Base-by-base conservation (phyloP, 768 basidiomycete species). In the Tephrocybe sp. region DNA sequence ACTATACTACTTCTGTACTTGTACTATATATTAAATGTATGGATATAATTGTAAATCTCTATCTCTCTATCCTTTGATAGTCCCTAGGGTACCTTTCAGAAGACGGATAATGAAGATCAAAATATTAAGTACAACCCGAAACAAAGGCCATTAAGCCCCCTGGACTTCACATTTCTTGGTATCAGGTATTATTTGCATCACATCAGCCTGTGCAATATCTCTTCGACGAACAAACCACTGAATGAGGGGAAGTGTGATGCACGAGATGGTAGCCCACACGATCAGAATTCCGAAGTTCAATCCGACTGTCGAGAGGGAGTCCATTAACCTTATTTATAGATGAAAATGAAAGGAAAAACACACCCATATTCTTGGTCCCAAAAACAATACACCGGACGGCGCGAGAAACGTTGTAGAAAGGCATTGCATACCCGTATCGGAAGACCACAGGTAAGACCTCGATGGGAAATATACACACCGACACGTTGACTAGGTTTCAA, bases 351-450 rank as follows among this genome's bases (percentile, higher is more conserved):
- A 31, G 7, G 2, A 84, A 20, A n/a, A 84, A 68, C 76, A 31
- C 26, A 80, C 79, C 56, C 39, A 71, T 58, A 51, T 81, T 75
- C 57, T 76, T 76, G 1, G 79, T 81, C 34, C 72, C 64, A 53
- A 84, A 84, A 14, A 84, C 53, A 52, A 84, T 64, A 33, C 71
- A 63, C 11, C 82, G 72, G 14, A 75, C 73, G 6, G 78, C 74
- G 14, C 66, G 63, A 5, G 73, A 69, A 14, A 83, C 70, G 56
- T 83, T 81, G 62, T 79, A 82, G 53, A 84, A 80, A 2, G 83
- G 83, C 64, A 68, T 70, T 1, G 73, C 80, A 55, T 76, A 80
- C 3, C 79, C 83, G 51, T 78, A 81, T 23, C 68, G 70, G 64
- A 72, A 82, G 53, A 81, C 30, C 32, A 54, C 54, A 0, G 79